Evolutionary conservation across 2,329 filamentous ascomycete genomes (phyloP).

Genomic region (Tolypocladium sp.): DNA sequence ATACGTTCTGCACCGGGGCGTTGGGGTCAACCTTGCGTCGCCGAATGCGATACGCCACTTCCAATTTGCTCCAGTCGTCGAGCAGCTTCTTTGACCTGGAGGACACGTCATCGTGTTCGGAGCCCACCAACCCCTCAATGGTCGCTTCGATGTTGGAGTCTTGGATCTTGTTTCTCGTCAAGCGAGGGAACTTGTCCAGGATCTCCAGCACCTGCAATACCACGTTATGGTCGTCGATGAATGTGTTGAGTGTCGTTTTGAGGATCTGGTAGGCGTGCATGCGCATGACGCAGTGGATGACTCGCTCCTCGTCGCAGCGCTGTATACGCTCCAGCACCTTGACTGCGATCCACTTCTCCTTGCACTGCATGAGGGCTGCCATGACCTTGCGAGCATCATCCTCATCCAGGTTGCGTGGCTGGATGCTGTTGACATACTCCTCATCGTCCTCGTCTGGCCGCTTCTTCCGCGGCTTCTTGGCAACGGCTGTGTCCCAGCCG

Average conservation of each 20-base stretch:
- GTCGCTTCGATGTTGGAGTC: slow-evolving; percentile 90
- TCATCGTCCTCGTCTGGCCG: slow-evolving; percentile 86
- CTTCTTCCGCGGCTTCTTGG: slow-evolving; percentile 89
- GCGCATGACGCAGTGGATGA: slow-evolving; percentile 80
- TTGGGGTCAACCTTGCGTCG: slow-evolving; percentile 76
- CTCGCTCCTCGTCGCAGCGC: slow-evolving; percentile 74
- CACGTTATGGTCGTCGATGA: slow-evolving; percentile 83
- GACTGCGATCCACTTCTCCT: slow-evolving; percentile 98
- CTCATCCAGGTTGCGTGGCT: slow-evolving; percentile 70
- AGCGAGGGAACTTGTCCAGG: slow-evolving; percentile 75
- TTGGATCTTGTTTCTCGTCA: slow-evolving; percentile 94
- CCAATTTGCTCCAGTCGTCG: slow-evolving; percentile 79
- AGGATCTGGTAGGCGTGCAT: slow-evolving; percentile 97
- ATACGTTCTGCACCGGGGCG: slow-evolving; percentile 44
- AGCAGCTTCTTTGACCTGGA: slow-evolving; percentile 63
- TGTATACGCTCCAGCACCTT: slow-evolving; percentile 88
- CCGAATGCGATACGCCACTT: slow-evolving; percentile 87
- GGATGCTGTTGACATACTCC: slow-evolving; percentile 86
- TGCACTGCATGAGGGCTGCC: slow-evolving; percentile 93
- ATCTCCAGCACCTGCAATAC: slow-evolving; percentile 85
- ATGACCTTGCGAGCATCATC: slow-evolving; percentile 87
- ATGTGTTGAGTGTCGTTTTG: slow-evolving; percentile 76
- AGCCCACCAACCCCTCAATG: slow-evolving; percentile 57
- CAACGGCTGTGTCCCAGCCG: slow-evolving; percentile 82
- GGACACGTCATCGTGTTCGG: slow-evolving; percentile 66